A percentile compares a stretch with the other conserved stretches of the same genome.
These are phyloP conservation scores for Strobilomyces dryophilus DNA, from an alignment of 768 basidiomycete species.

Conservation along the genomic window DNA sequence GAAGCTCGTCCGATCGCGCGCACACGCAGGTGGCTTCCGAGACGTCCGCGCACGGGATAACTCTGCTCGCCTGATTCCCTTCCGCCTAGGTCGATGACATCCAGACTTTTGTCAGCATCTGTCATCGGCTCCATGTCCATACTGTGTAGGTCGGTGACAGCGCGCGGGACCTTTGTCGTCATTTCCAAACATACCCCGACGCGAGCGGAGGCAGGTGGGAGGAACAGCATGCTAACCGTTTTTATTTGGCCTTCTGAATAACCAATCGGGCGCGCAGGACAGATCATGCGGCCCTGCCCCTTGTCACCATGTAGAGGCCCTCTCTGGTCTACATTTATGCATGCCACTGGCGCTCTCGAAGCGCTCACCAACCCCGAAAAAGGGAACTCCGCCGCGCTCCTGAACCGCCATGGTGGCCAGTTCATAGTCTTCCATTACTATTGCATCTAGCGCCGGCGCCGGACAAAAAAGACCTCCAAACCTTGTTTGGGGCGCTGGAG, in stretches of 20 bases:
- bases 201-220: background rate
- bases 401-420: conserved; percentile 4
- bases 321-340: conserved; percentile 1
- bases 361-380: background rate
- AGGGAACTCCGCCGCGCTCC: conserved; percentile 9
- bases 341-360: background rate
- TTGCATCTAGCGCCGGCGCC: background rate
- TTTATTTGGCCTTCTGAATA: conserved; percentile 8
- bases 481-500: background rate
- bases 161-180: conserved; percentile 3
- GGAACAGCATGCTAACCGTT: background rate
- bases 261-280: conserved; percentile 3
- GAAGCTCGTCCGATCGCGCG: background rate
- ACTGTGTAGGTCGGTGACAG: conserved; percentile 1
- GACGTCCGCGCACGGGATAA: background rate
- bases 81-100: background rate
- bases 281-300: background rate
- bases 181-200: background rate
- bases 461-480: conserved; percentile 6
- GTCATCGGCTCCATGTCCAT: background rate
- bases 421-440: conserved; percentile 11
- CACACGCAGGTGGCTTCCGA: background rate
- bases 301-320: background rate
- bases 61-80: conserved; percentile 1
- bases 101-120: background rate